phyloP scores from a whole-genome alignment of 306 rosid genomes.

The Lupinus albus region DNA sequence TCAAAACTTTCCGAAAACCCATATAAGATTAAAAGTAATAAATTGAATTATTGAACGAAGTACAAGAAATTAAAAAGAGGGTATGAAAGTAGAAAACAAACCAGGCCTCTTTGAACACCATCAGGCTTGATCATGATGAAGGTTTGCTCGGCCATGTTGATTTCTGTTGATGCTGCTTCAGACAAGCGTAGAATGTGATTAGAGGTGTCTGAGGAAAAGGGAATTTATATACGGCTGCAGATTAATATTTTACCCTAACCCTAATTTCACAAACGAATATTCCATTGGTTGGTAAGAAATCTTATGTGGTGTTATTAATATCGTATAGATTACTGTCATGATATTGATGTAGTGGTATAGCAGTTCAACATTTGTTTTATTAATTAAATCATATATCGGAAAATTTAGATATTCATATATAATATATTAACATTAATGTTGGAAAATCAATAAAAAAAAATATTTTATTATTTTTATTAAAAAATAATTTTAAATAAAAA shows the following conservation, averaged over 20 bases:
- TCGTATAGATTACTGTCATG: too few species aligned
- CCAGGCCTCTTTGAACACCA: constrained; percentile 92
- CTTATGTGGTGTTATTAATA: too few species aligned
- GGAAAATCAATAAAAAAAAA: too few species aligned
- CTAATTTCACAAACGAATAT: constrained; percentile 42
- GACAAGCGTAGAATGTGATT: not conserved
- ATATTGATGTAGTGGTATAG: too few species aligned
- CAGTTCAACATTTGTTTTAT: too few species aligned
- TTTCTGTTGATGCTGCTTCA: not conserved
- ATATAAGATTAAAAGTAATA: not conserved
- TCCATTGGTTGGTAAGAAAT: not conserved
- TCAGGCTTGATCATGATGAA: constrained; percentile 93
- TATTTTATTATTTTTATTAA: too few species aligned
- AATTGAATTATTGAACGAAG: not conserved
- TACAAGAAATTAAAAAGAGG: not conserved
- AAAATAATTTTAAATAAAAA: too few species aligned
- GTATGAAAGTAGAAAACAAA: constrained; percentile 24
- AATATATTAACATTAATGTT: too few species aligned
- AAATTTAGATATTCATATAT: too few species aligned
- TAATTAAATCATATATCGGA: too few species aligned
- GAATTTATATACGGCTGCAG: constrained; percentile 30
- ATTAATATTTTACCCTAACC: constrained; percentile 32
- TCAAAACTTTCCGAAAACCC: not conserved
- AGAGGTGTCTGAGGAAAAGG: not conserved
- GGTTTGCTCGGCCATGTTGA: constrained; percentile 70